A percentile compares a stretch with the other conserved stretches of the same genome.
Conservation (phyloP, 768 basidiomycete species). For the Porphyrellus cyaneotinctus region DNA sequence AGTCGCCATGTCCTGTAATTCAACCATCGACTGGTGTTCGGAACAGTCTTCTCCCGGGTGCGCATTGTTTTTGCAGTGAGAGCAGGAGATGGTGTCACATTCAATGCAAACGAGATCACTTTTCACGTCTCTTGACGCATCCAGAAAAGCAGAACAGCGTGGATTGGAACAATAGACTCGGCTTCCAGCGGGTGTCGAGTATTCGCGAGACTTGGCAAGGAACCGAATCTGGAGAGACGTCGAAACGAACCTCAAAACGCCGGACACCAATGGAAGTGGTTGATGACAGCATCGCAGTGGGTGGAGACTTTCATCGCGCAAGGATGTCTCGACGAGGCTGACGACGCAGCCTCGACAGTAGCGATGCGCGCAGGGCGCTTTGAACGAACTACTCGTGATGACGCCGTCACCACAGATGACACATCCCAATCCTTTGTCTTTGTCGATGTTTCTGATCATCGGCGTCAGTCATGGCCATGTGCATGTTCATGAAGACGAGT, state of each 20-base stretch:
- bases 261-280: slow-evolving; percentile 27
- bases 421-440: slow-evolving; percentile 29
- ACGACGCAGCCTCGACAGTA: slow-evolving; percentile 46
- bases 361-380: slow-evolving; percentile 42
- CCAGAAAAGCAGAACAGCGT: slow-evolving; percentile 53
- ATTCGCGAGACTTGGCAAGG: slow-evolving; percentile 44
- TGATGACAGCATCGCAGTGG: slow-evolving; percentile 50
- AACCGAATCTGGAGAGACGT: slow-evolving; percentile 30
- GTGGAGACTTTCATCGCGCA: slow-evolving; percentile 48
- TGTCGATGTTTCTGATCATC: not conserved
- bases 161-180: slow-evolving; percentile 50
- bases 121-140: slow-evolving; percentile 27
- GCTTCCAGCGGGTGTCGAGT: slow-evolving; percentile 35
- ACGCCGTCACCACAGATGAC: slow-evolving; percentile 41
- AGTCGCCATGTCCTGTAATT: slow-evolving; percentile 43
- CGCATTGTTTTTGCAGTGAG: slow-evolving; percentile 43
- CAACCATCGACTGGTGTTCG: slow-evolving; percentile 40
- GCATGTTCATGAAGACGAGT: not conserved
- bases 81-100: slow-evolving; percentile 43
- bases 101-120: slow-evolving; percentile 33
- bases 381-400: slow-evolving; percentile 23
- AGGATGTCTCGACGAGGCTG: slow-evolving; percentile 39
- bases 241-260: slow-evolving; percentile 31
- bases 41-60: slow-evolving; percentile 41
- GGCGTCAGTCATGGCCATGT: not conserved